Percentiles rank a stretch among this genome's conserved stretches.
Conservation (phyloP, 164 flowering plant genomes). For the Piper betle region DNA sequence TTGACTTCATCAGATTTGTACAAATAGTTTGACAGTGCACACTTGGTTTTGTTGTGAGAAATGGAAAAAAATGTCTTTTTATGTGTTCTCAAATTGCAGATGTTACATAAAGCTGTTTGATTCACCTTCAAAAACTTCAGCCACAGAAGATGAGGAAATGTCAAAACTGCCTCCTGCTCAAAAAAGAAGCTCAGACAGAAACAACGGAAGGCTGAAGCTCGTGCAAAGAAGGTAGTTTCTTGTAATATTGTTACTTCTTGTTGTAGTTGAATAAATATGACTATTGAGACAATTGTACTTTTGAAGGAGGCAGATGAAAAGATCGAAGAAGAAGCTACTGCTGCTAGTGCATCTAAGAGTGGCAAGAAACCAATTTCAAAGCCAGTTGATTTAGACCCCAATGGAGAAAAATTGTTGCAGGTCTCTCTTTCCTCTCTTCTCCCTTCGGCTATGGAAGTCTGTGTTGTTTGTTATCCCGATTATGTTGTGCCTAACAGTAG, state of each 20-base stretch:
- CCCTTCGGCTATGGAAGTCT: not conserved
- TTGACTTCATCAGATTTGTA: not conserved
- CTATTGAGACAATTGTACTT: not conserved
- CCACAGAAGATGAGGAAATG: constrained; percentile 82
- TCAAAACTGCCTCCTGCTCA: constrained; percentile 79
- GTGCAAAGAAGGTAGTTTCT: constrained; percentile 77
- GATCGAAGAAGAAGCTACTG: constrained; percentile 60
- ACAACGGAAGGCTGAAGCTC: constrained; percentile 91
- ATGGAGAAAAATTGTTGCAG: constrained; percentile 86
- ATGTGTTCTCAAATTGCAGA: constrained; percentile 26
- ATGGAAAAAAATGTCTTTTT: not conserved
- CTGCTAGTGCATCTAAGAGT: constrained; percentile 44
- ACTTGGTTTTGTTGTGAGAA: not conserved
- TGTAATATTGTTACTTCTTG: not conserved
- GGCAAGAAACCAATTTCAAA: constrained; percentile 58
- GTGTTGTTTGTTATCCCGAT: not conserved
- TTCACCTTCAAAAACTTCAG: constrained; percentile 65
- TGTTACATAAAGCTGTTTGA: constrained; percentile 86
- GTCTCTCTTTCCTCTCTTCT: constrained; percentile 16
- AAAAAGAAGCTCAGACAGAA: constrained; percentile 89
- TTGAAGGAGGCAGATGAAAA: constrained; percentile 82
- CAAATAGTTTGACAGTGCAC: not conserved
- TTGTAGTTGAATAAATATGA: not conserved
- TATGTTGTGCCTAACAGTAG: not conserved
- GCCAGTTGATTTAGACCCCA: constrained; percentile 87